Conservation (phyloP, 164 flowering plant genomes). For the Akebia trifoliata region DNA sequence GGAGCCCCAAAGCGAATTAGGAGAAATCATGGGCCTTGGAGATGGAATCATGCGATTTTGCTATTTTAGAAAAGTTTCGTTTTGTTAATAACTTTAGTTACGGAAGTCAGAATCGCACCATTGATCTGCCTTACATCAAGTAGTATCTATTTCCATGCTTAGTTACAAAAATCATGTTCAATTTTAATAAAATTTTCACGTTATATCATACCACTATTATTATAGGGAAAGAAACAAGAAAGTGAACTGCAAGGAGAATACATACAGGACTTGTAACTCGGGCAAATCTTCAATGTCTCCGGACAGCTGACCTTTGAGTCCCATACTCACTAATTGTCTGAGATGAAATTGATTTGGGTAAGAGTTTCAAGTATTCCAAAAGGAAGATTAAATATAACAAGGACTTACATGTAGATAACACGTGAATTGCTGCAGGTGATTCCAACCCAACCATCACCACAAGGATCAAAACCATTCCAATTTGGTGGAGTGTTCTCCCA, state of each 20-base stretch:
- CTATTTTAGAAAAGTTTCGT: no score
- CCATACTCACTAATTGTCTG: constrained; percentile 41
- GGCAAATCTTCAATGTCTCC: constrained; percentile 32
- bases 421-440: constrained; percentile 32
- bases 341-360: no score
- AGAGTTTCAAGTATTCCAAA: not conserved
- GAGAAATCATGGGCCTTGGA: not conserved
- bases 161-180: no score
- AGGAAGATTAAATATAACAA: not conserved
- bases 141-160: no score
- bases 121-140: no score
- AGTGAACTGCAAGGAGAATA: constrained; percentile 42
- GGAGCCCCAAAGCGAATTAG: not conserved
- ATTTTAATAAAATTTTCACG: not conserved
- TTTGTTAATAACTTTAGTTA: no score
- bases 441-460: constrained; percentile 41
- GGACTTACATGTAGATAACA: constrained; percentile 35
- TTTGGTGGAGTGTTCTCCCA: no score
- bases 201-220: not conserved
- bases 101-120: no score
- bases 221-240: not conserved
- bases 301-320: constrained; percentile 32
- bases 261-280: constrained; percentile 42
- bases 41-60: no score
- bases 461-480: constrained; percentile 41